phyloP scores from a whole-genome alignment of 129 eudicot species.

The Glebionis coronaria region DNA sequence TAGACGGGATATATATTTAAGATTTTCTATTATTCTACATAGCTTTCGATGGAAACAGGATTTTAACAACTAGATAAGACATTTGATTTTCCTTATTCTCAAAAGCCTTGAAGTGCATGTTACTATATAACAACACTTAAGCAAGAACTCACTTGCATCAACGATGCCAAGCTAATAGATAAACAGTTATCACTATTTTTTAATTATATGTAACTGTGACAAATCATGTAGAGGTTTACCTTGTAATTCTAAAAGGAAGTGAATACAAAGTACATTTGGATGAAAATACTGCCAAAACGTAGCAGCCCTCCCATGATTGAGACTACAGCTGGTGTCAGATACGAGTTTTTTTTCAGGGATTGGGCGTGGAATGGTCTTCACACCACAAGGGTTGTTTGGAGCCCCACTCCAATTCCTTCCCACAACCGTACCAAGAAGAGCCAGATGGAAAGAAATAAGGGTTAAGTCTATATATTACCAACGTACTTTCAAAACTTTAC shows the following conservation, averaged over 20 bases:
- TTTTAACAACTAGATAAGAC: too few species aligned
- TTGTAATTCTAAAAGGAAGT: conserved; percentile 92
- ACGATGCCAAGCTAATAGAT: too few species aligned
- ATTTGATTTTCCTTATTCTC: too few species aligned
- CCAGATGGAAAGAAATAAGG: conserved; percentile 73
- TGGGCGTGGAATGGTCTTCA: conserved; percentile 87
- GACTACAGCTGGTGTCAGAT: conserved; percentile 72
- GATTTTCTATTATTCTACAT: too few species aligned
- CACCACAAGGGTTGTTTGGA: conserved; percentile 89
- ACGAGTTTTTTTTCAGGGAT: conserved; percentile 93
- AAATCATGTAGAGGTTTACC: conserved; percentile 36
- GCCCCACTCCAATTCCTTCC: conserved; percentile 92
- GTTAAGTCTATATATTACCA: too few species aligned
- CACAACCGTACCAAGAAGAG: conserved; percentile 84
- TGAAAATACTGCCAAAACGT: conserved; percentile 83
- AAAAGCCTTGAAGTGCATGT: too few species aligned
- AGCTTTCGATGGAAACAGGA: too few species aligned
- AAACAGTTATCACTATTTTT: not conserved
- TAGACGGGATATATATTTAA: too few species aligned
- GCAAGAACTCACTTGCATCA: too few species aligned
- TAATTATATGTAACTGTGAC: not conserved
- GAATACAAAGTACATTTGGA: conserved; percentile 90
- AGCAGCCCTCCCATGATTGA: conserved; percentile 82
- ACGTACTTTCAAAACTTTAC: too few species aligned
- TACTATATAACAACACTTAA: too few species aligned